These are phyloP conservation scores for Hypsizygus marmoreus DNA, from an alignment of 768 basidiomycete species.

Conservation along the genomic window DNA sequence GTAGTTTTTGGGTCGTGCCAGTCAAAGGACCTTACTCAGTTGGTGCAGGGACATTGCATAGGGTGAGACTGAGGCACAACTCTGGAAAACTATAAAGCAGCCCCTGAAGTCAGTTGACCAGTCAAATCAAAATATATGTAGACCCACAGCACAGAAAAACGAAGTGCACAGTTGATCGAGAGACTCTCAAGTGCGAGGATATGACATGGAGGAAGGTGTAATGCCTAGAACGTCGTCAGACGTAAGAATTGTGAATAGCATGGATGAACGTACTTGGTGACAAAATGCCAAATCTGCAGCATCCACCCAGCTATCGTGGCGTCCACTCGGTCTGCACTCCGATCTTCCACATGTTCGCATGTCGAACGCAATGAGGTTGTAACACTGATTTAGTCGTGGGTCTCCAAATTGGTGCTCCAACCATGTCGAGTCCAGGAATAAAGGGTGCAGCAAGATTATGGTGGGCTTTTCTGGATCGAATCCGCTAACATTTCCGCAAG, in stretches of 20 bases:
- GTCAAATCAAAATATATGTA: background rate
- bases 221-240: slow-evolving; percentile 37
- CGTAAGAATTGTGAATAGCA: background rate
- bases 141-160: slow-evolving; percentile 67
- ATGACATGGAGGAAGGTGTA: slow-evolving; percentile 69
- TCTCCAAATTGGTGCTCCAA: slow-evolving; percentile 67
- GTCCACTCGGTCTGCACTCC: slow-evolving; percentile 48
- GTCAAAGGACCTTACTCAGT: slow-evolving; percentile 53
- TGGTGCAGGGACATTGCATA: slow-evolving; percentile 69
- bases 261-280: slow-evolving; percentile 49
- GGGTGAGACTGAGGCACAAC: slow-evolving; percentile 63
- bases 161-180: slow-evolving; percentile 57
- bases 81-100: slow-evolving; percentile 62
- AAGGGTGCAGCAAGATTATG: slow-evolving; percentile 66
- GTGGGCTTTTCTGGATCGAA: slow-evolving; percentile 70
- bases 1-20: slow-evolving; percentile 1
- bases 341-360: slow-evolving; percentile 66
- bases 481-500: slow-evolving; percentile 58
- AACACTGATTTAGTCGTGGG: slow-evolving; percentile 54
- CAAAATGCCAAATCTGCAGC: slow-evolving; percentile 76
- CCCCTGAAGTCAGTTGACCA: background rate
- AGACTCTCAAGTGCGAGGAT: slow-evolving; percentile 69
- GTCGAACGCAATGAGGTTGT: slow-evolving; percentile 78
- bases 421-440: slow-evolving; percentile 72
- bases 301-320: slow-evolving; percentile 76